Evolutionary conservation across 352 stramenopile genomes (phyloP).

Genomic region (Elongisporangium undulatum): DNA sequence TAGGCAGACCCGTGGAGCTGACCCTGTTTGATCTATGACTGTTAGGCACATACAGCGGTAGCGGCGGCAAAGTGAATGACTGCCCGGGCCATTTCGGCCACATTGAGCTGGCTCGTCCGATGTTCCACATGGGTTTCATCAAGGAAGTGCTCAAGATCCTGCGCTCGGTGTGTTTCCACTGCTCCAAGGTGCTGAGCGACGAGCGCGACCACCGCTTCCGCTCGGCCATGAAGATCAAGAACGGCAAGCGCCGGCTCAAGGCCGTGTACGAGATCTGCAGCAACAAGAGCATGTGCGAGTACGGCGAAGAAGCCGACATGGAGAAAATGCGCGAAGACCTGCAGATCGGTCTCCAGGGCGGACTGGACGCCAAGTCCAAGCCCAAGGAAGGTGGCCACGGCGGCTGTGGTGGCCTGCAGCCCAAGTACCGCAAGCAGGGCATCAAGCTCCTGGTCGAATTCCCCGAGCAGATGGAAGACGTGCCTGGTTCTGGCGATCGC

Average conservation of each 20-base stretch:
- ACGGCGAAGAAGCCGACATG: constrained; percentile 82
- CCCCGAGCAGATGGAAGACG: constrained; percentile 92
- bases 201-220: constrained; percentile 82
- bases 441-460: constrained; percentile 96
- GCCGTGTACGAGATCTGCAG: constrained; percentile 94
- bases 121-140: constrained; percentile 98
- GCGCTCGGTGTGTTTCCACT: constrained; percentile 97
- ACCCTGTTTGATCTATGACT: constrained; percentile 5
- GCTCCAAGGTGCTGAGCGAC: constrained; percentile 93
- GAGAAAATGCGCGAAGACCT: constrained; percentile 87
- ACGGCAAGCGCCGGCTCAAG: constrained; percentile 90
- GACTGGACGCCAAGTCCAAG: constrained; percentile 80
- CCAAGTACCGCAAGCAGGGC: constrained; percentile 95
- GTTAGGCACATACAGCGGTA: constrained; percentile 84
- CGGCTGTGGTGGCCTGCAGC: constrained; percentile 83
- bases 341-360: constrained; percentile 81
- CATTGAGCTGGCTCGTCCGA: constrained; percentile 95
- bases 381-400: constrained; percentile 78
- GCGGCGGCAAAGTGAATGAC: constrained; percentile 93
- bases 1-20: constrained; percentile 6
- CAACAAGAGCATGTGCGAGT: constrained; percentile 88
- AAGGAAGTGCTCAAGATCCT: constrained; percentile 94
- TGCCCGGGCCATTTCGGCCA: constrained; percentile 99
- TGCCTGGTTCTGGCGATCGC: constrained; percentile 92
- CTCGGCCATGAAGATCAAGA: constrained; percentile 83